Evolutionary conservation across 495 filamentous ascomycete genomes (phyloP), one percentile per base, ranked within the genome.

Genomic region (Penicillium coprophilum): DNA sequence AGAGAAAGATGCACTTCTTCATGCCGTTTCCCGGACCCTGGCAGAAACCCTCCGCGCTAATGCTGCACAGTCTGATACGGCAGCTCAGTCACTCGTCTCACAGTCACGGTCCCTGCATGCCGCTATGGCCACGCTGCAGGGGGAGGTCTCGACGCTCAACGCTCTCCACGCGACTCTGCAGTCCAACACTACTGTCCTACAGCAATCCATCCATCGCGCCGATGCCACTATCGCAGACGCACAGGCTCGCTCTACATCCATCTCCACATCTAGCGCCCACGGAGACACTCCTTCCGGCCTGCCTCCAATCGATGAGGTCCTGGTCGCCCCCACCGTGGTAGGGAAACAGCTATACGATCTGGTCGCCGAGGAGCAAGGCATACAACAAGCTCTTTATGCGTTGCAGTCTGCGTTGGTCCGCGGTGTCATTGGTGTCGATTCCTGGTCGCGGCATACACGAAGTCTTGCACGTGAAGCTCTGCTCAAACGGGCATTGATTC

Each of bases 271-370:
- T 24, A 61, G 74, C 34, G 28, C 55, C n/a, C 11, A 54, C 24
- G 34, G 46, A 19, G 63, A 66, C 32, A 17, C 45, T 3, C 59
- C 72, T 46, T 58, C 66, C 4, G 78, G 75, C n/a, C 72, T 83
- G 1, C 87, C 87, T 0, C 78, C 80, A 21, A 86, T 97, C 45
- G 94, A 98, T 73, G 89, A 95, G 28, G 78, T 97, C 31, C 79
- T 98, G 10, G 90, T 97, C n/a, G 92, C 92, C 6, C 90, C 92
- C 1, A 96, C 92, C 0, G 89, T 97, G 4, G 92, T 96, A 20
- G 91, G 87, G 7, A 89, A 88, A 62, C 94, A 98, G 79, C 74
- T 98, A 52, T 98, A 96, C 70, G 85, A 87, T 55, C 75, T 92
- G 3, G 88, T 90, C 21, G 87, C 90, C 2, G 94, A 97, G 68